Evolutionary conservation across 345 rosid species (phyloP).

Genomic region (Eucalyptus globulus): DNA sequence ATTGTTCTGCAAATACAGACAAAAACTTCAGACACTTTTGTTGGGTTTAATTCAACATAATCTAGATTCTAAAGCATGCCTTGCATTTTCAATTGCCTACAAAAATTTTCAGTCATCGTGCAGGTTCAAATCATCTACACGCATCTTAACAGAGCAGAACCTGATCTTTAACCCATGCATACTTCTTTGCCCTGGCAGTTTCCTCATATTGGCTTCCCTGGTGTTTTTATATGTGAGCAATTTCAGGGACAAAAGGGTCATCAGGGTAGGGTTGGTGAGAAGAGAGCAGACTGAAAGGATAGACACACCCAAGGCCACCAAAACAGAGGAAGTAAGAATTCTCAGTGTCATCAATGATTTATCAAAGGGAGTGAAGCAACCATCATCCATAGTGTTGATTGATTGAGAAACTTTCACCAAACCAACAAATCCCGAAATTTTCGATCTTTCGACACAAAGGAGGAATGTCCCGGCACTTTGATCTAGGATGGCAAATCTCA

Average conservation of each 20-base stretch:
- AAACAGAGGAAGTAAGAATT: not conserved
- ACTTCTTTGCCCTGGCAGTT: not conserved
- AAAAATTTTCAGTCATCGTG: not conserved
- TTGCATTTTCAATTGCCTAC: not conserved
- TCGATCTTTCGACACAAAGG: not conserved
- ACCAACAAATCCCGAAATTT: not conserved
- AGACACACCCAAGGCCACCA: not conserved
- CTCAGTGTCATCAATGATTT: not conserved
- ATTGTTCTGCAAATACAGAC: not conserved
- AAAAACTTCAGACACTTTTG: not conserved
- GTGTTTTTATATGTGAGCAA: not conserved
- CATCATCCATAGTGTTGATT: not conserved
- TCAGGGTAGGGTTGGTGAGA: conserved; percentile 4
- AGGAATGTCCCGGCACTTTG: not conserved
- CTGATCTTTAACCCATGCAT: not conserved
- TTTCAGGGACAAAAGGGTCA: conserved; percentile 1
- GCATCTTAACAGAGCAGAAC: not conserved
- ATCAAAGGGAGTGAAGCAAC: not conserved
- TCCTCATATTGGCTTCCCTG: not conserved
- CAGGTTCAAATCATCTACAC: not conserved
- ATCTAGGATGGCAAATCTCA: not conserved
- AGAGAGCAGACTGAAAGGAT: conserved; percentile 1
- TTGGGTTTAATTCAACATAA: not conserved
- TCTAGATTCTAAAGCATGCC: not conserved
- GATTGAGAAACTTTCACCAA: not conserved